Evolutionary conservation across 306 rosid species (phyloP), one percentile per base, ranked within the genome.

Genomic region (Vigna hirtella): DNA sequence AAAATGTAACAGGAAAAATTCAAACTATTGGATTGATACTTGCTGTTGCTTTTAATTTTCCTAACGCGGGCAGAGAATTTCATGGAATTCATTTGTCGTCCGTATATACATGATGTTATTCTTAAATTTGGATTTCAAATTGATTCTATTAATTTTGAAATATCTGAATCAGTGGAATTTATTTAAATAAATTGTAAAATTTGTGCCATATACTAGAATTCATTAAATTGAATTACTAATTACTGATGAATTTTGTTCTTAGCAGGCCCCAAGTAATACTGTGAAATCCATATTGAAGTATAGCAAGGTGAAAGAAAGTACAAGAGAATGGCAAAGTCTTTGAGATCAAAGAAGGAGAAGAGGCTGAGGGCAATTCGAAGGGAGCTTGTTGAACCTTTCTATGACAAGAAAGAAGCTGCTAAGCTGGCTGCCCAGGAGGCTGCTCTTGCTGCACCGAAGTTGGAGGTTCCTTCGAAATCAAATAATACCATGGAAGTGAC

Each of bases 361-460:
- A 90, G 99, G 84, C 88, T 96, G 28, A 85, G 96, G 43, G 98
- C 99, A 26, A 88, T 96, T 59, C 74, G 98, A 4, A 90, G 99
- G 74, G 98, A 96, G 81, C 88, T 96, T 30, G 90, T 93, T 1
- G 94, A 91, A 73, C 98, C 99, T 24, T 66, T 57, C 18, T 96
- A 96, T 82, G 98, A 96, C 1, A 86, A 85, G 83, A 96, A 96
- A 85, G 99, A 93, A 45, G 88, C 76, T 2, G 99, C 99, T 10
- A 96, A 93, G 89, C 85, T 91, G 3, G 97, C 99, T 7, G 97
- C 89, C 14, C 94, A 83, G 62, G 91, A 91, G 79, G 98, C 98
- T 63, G 97, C 99, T 74, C 96, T 95, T 74, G 93, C 91, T 8
- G 98, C 98, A 42, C 98, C 99, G 56, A 95, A 93, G 94, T 90